Percentiles rank a stretch among this genome's conserved stretches.
These are phyloP conservation scores for Ustilaginoidea virens DNA, from an alignment of 2,329 filamentous ascomycete species.

Conservation along the genomic window DNA sequence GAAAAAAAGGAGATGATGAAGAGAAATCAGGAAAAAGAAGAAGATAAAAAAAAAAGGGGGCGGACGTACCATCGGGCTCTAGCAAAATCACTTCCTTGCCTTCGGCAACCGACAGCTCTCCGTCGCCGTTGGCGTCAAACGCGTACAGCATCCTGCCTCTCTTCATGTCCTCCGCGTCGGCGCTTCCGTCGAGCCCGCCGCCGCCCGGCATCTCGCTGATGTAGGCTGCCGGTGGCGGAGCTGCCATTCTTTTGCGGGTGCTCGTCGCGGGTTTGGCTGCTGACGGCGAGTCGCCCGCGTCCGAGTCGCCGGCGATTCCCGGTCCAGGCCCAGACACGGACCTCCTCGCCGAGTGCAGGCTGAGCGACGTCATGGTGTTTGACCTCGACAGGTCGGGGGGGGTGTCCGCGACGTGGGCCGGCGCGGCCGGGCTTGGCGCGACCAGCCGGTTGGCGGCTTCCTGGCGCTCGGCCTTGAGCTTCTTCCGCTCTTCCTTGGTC, in stretches of 20 bases:
- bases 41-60: not conserved
- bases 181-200: constrained; percentile 26
- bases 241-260: constrained; percentile 56
- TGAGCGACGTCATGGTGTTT: constrained; percentile 82
- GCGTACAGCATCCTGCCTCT: constrained; percentile 80
- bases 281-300: constrained; percentile 19
- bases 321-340: constrained; percentile 29
- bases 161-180: constrained; percentile 27
- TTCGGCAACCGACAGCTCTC: constrained; percentile 68
- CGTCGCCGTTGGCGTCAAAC: constrained; percentile 67
- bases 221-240: constrained; percentile 74
- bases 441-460: constrained; percentile 52
- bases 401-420: constrained; percentile 38
- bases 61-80: constrained; percentile 69
- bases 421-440: constrained; percentile 25
- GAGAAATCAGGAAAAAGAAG: constrained; percentile 1
- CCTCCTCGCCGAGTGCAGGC: constrained; percentile 66
- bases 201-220: constrained; percentile 49
- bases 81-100: constrained; percentile 63
- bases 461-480: constrained; percentile 75
- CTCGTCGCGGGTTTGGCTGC: constrained; percentile 11
- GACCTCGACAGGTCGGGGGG: constrained; percentile 56
- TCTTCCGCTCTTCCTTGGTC: constrained; percentile 89
- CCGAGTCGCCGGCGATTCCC: constrained; percentile 33
- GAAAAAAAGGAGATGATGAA: not conserved